Percentiles rank a stretch among this genome's conserved stretches.
Evolutionary conservation across 495 filamentous ascomycete species (phyloP).

Genomic region (Filosporella fistucella): DNA sequence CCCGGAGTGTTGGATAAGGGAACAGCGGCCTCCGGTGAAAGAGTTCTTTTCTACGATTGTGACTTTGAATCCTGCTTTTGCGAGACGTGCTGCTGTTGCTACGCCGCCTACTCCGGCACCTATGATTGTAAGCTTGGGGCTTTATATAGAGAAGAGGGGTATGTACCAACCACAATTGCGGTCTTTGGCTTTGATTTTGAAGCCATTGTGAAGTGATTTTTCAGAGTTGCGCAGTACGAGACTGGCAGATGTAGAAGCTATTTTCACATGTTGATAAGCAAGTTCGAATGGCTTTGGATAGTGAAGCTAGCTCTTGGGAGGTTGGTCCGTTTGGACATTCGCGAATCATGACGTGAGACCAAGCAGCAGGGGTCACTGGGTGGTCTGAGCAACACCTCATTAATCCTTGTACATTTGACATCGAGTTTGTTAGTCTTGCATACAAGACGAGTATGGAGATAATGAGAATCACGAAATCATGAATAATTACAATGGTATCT

Average conservation of each 20-base stretch:
- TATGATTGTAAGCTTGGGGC: neutral
- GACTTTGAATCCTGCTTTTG: slow-evolving; percentile 59
- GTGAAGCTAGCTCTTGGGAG: no score
- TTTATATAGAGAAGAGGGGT: neutral
- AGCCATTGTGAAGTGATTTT: slow-evolving; percentile 13
- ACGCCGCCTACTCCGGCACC: slow-evolving; percentile 67
- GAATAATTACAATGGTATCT: neutral
- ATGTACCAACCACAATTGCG: slow-evolving; percentile 43
- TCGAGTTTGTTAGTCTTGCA: no score
- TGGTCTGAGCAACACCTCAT: no score
- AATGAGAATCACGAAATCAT: neutral
- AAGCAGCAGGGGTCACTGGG: no score
- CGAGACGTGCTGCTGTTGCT: slow-evolving; percentile 59
- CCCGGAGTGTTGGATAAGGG: slow-evolving; percentile 46
- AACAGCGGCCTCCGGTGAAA: slow-evolving; percentile 63
- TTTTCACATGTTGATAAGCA: slow-evolving; percentile 16
- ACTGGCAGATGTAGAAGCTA: slow-evolving; percentile 10
- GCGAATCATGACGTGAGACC: no score
- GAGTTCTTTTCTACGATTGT: slow-evolving; percentile 66
- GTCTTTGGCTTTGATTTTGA: slow-evolving; percentile 28
- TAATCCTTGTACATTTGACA: no score
- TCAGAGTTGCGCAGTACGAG: slow-evolving; percentile 10
- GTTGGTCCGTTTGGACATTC: no score
- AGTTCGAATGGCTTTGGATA: no score
- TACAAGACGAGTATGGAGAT: no score